A percentile compares a stretch with the other conserved stretches of the same genome.
phyloP scores from a whole-genome alignment of 1,139 yeast genomes.

The Candida buenavistaensis region DNA sequence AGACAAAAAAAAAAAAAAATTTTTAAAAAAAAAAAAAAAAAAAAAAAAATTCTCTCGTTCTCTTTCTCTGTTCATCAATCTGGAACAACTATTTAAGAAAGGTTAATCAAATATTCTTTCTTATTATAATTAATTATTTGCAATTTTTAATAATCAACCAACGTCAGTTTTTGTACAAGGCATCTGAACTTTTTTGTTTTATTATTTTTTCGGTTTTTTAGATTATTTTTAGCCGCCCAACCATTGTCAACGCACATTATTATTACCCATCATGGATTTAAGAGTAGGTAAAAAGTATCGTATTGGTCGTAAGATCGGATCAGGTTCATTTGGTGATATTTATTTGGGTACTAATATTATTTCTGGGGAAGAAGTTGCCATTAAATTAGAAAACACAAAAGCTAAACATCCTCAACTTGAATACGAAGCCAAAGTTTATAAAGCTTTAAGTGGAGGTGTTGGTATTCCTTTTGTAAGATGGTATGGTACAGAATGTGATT shows the following conservation, averaged over 20 bases:
- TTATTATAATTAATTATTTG: too few relatives aligned
- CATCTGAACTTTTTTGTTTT: too few relatives aligned
- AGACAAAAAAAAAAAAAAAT: too few relatives aligned
- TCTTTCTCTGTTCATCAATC: too few relatives aligned
- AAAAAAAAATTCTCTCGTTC: too few relatives aligned
- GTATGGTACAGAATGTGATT: slow-evolving; percentile 97
- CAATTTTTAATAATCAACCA: too few relatives aligned
- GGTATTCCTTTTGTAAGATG: slow-evolving; percentile 97
- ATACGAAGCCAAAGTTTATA: slow-evolving; percentile 93
- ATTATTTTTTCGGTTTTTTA: too few relatives aligned
- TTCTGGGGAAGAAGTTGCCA: slow-evolving; percentile 97
- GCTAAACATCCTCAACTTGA: slow-evolving; percentile 97
- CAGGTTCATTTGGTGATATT: slow-evolving; percentile 97
- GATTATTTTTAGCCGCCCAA: not conserved
- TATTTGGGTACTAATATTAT: slow-evolving; percentile 91
- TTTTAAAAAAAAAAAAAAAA: too few relatives aligned
- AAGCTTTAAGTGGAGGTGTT: slow-evolving; percentile 92
- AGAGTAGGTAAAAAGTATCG: slow-evolving; percentile 95
- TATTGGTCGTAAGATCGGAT: slow-evolving; percentile 93
- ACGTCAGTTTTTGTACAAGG: too few relatives aligned
- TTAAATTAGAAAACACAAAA: slow-evolving; percentile 83
- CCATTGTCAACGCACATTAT: not conserved
- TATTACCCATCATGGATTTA: slow-evolving; percentile 52
- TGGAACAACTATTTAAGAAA: too few relatives aligned
- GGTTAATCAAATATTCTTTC: too few relatives aligned